These are phyloP conservation scores for Calocybe gambosa DNA, from an alignment of 1,284 basidiomycete species.

Conservation along the genomic window DNA sequence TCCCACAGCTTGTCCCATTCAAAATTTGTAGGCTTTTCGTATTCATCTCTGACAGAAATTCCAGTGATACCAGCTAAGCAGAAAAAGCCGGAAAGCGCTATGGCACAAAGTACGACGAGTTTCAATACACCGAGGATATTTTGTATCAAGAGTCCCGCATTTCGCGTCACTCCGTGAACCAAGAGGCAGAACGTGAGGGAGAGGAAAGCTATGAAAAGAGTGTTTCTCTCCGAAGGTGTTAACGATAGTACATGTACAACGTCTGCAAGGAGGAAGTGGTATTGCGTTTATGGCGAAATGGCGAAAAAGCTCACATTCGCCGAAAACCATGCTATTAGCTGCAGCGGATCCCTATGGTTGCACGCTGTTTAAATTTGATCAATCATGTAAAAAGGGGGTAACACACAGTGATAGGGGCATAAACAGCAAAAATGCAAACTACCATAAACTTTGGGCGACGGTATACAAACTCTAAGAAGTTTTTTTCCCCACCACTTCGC, in stretches of 20 bases:
- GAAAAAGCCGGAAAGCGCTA: slow-evolving; percentile 58
- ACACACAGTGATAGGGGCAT: slow-evolving; percentile 55
- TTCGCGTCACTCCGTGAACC: slow-evolving; percentile 50
- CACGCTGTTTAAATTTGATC: neutral
- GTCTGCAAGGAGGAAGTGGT: slow-evolving; percentile 32
- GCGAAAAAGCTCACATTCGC: slow-evolving; percentile 15
- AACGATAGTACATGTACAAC: slow-evolving; percentile 42
- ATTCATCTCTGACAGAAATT: slow-evolving; percentile 38
- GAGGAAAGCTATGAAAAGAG: slow-evolving; percentile 46
- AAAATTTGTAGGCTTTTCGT: slow-evolving; percentile 20
- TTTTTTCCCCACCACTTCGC: slow-evolving; percentile 70
- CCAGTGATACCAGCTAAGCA: slow-evolving; percentile 44
- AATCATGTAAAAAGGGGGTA: neutral
- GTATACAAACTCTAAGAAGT: slow-evolving; percentile 70
- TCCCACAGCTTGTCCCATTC: slow-evolving; percentile 45
- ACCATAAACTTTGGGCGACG: slow-evolving; percentile 54
- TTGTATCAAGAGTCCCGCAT: slow-evolving; percentile 58
- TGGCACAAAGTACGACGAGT: slow-evolving; percentile 47
- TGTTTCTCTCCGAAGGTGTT: slow-evolving; percentile 38
- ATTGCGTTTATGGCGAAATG: neutral
- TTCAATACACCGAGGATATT: slow-evolving; percentile 65
- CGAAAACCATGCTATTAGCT: slow-evolving; percentile 19
- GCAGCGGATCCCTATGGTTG: slow-evolving; percentile 18
- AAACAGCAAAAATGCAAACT: slow-evolving; percentile 55
- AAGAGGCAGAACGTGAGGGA: slow-evolving; percentile 53